A percentile compares a stretch with the other conserved stretches of the same genome.
phyloP scores from a whole-genome alignment of 1,139 yeast species.

The Saccharomyces hybrid region DNA sequence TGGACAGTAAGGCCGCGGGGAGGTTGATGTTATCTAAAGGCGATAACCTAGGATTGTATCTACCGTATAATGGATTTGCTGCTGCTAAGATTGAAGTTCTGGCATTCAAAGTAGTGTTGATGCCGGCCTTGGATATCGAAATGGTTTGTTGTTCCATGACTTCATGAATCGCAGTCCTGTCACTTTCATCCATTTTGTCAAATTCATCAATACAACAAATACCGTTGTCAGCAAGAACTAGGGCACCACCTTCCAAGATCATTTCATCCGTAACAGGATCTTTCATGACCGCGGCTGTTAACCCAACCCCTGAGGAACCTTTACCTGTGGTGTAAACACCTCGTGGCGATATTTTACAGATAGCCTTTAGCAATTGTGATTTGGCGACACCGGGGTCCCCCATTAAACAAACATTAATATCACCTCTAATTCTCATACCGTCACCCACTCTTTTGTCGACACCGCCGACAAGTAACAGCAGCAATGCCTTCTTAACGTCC shows the following conservation, averaged over 20 bases:
- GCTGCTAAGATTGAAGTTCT: slow-evolving; percentile 95
- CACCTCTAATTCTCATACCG: slow-evolving; percentile 97
- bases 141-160: slow-evolving; percentile 99
- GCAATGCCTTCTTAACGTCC: slow-evolving; percentile 86
- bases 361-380: slow-evolving; percentile 88
- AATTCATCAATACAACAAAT: slow-evolving; percentile 98
- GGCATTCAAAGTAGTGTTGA: slow-evolving; percentile 92
- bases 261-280: slow-evolving; percentile 98
- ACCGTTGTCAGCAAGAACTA: slow-evolving; percentile 95
- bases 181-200: slow-evolving; percentile 97
- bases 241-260: slow-evolving; percentile 98
- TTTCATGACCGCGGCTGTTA: slow-evolving; percentile 98
- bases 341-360: slow-evolving; percentile 90
- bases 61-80: slow-evolving; percentile 93
- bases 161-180: slow-evolving; percentile 97
- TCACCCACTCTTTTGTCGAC: slow-evolving; percentile 92
- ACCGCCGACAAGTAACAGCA: slow-evolving; percentile 85
- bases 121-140: slow-evolving; percentile 96
- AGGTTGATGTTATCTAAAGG: slow-evolving; percentile 94
- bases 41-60: slow-evolving; percentile 83
- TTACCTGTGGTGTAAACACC: slow-evolving; percentile 98
- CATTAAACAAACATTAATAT: slow-evolving; percentile 92
- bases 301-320: slow-evolving; percentile 98
- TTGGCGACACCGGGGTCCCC: slow-evolving; percentile 99
- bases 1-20: slow-evolving; percentile 92